Evolutionary conservation across 306 rosid species (phyloP), one percentile per base, ranked within the genome.

Genomic region (Albizia julibrissin): DNA sequence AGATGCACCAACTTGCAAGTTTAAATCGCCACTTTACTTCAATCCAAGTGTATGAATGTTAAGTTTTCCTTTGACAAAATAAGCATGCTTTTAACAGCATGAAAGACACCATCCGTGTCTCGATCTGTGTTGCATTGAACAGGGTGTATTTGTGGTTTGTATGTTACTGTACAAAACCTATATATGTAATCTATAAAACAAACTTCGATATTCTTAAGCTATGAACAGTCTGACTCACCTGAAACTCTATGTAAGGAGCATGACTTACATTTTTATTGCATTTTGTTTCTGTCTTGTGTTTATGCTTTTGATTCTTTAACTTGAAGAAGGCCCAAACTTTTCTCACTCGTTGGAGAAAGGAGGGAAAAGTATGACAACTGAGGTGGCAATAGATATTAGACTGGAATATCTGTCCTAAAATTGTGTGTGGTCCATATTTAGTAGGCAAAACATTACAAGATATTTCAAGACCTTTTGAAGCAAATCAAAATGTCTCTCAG

Each of bases 321-420:
- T 56, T 69, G 44, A 42, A 61, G n/a, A 39, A 66, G 69, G 49
- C 34, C 15, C 49, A 29, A 29, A 47, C 49, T 46, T 33, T 66
- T 81, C 68, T 47, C 16, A 59, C n/a, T 72, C 16, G 59, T 3
- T 22, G 50, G 19, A 83, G 22, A 46, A 44, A 67, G 26, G 49
- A 40, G 72, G 70, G 72, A 21, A 76, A 76, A 33, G 29, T 69
- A 18, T 71, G 58, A 71, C 62, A 77, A 26, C 40, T 56, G 26
- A 2, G 77, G 50, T 69, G 74, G 24, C 19, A 42, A 47, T 49
- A 26, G 73, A 76, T 70, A 61, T 37, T 56, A 40, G 59, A 70
- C 43, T 3, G 15, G 54, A 56, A 40, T 14, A 15, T 46, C 6
- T 69, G 47, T 81, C 52, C 26, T 73, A 50, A 39, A 24, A 43